These are phyloP conservation scores for Onygenales sp. DNA, from an alignment of 2,329 filamentous ascomycete species.

Conservation along the genomic window DNA sequence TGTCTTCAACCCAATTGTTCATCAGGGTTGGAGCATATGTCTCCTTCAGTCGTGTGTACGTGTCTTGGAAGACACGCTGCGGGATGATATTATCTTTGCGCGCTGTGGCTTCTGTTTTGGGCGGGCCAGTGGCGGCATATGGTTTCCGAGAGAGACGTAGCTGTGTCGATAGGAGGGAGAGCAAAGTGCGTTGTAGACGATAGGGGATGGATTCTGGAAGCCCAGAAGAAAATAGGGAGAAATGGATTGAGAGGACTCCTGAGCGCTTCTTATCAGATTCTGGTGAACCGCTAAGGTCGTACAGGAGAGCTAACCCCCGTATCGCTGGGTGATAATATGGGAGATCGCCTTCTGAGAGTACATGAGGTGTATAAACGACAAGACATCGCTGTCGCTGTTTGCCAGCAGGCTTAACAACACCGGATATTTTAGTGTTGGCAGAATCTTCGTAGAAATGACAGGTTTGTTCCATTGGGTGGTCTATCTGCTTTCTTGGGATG, in stretches of 20 bases:
- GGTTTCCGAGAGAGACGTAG: constrained; percentile 24
- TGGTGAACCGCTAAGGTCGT: constrained; percentile 38
- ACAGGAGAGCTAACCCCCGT: constrained; percentile 63
- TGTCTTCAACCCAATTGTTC: constrained; percentile 72
- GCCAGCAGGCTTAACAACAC: not conserved
- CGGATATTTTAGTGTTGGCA: constrained; percentile 25
- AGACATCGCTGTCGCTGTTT: constrained; percentile 27
- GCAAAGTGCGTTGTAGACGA: constrained; percentile 30
- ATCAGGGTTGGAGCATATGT: constrained; percentile 66
- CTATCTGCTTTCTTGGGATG: constrained; percentile 74
- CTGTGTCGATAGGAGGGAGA: constrained; percentile 27
- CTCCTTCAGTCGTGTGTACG: constrained; percentile 68
- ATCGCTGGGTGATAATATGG: constrained; percentile 86
- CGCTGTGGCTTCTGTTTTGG: constrained; percentile 60
- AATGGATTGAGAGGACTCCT: constrained; percentile 42
- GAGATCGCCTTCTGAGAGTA: constrained; percentile 49
- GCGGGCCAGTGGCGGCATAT: constrained; percentile 11
- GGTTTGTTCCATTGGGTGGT: constrained; percentile 69
- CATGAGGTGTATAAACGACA: constrained; percentile 72
- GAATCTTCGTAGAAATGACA: constrained; percentile 55
- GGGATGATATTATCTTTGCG: constrained; percentile 77
- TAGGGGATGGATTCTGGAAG: constrained; percentile 24
- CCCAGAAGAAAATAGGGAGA: constrained; percentile 34
- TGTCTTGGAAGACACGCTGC: constrained; percentile 68
- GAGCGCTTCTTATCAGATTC: constrained; percentile 17